Evolutionary conservation across 768 basidiomycete species (phyloP).

Genomic region (Rubroboletus pulcherrimus): DNA sequence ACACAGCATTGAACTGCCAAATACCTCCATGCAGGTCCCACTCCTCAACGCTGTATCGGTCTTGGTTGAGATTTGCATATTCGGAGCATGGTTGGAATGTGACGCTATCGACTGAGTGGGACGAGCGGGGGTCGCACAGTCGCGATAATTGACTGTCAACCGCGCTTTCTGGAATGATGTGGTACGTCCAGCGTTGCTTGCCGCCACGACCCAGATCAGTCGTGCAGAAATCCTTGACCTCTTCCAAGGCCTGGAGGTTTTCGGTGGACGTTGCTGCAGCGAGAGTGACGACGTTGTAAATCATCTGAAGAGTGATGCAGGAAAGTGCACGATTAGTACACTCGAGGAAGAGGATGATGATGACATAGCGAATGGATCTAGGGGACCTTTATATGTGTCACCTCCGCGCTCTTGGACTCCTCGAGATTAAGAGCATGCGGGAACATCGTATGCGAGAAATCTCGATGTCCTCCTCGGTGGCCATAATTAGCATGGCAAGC

Average conservation of each 20-base stretch:
- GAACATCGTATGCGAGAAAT: slow-evolving; percentile 18
- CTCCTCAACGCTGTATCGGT: slow-evolving; percentile 38
- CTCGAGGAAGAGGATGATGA: slow-evolving; percentile 13
- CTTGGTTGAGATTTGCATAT: slow-evolving; percentile 37
- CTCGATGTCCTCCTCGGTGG: slow-evolving; percentile 17
- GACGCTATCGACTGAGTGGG: slow-evolving; percentile 35
- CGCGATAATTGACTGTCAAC: slow-evolving; percentile 39
- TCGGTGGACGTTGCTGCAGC: slow-evolving; percentile 45
- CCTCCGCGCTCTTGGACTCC: slow-evolving; percentile 4
- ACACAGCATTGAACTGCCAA: slow-evolving; percentile 45
- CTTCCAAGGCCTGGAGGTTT: slow-evolving; percentile 46
- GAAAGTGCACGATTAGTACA: background rate
- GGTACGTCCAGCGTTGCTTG: slow-evolving; percentile 52
- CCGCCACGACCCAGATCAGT: slow-evolving; percentile 55
- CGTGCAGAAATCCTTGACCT: slow-evolving; percentile 48
- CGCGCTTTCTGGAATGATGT: slow-evolving; percentile 38
- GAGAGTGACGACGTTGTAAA: slow-evolving; percentile 39
- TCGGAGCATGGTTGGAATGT: slow-evolving; percentile 42
- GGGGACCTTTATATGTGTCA: slow-evolving; percentile 21
- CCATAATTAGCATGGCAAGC: slow-evolving; percentile 21
- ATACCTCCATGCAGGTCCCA: slow-evolving; percentile 40
- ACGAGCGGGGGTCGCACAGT: slow-evolving; percentile 35
- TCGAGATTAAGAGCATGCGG: slow-evolving; percentile 18
- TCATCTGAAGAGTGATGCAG: slow-evolving; percentile 13
- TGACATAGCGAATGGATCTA: slow-evolving; percentile 9